Conservation (phyloP, 2,329 filamentous ascomycete genomes). For the Endoconidiophora polonica region DNA sequence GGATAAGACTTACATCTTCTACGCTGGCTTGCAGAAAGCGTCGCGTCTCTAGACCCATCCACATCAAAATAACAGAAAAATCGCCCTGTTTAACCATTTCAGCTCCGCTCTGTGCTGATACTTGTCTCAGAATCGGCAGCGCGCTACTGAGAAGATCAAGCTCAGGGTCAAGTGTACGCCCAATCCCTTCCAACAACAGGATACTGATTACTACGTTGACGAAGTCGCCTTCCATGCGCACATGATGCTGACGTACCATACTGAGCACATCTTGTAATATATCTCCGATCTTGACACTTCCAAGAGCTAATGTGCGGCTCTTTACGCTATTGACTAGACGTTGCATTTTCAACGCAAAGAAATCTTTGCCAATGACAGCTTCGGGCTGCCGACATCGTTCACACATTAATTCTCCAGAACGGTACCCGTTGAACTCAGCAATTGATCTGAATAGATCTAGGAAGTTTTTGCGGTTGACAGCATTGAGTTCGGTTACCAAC, state of each 20-base stretch:
- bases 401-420: slow-evolving; percentile 88
- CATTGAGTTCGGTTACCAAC: slow-evolving; percentile 83
- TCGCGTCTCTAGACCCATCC: slow-evolving; percentile 78
- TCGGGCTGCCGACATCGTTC: slow-evolving; percentile 86
- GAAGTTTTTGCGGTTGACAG: slow-evolving; percentile 74
- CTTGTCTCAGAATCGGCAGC: slow-evolving; percentile 73
- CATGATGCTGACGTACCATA: slow-evolving; percentile 87
- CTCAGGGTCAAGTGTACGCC: slow-evolving; percentile 67
- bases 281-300: slow-evolving; percentile 91
- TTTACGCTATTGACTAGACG: slow-evolving; percentile 87
- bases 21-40: slow-evolving; percentile 80
- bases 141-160: slow-evolving; percentile 75
- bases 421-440: slow-evolving; percentile 93
- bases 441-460: slow-evolving; percentile 89
- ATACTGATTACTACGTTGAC: slow-evolving; percentile 97
- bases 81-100: slow-evolving; percentile 55
- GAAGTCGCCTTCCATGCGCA: slow-evolving; percentile 89
- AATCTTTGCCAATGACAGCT: slow-evolving; percentile 70
- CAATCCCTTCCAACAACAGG: slow-evolving; percentile 83
- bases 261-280: slow-evolving; percentile 76
- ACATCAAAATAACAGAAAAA: slow-evolving; percentile 75
- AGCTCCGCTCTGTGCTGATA: slow-evolving; percentile 62
- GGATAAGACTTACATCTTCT: slow-evolving; percentile 52
- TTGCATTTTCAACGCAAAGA: slow-evolving; percentile 94
- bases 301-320: slow-evolving; percentile 73